Percentiles rank a stretch among this genome's conserved stretches.
Evolutionary conservation across 169 alveolate genomes (phyloP).

Genomic region (Ichthyophthirius multifiliis): DNA sequence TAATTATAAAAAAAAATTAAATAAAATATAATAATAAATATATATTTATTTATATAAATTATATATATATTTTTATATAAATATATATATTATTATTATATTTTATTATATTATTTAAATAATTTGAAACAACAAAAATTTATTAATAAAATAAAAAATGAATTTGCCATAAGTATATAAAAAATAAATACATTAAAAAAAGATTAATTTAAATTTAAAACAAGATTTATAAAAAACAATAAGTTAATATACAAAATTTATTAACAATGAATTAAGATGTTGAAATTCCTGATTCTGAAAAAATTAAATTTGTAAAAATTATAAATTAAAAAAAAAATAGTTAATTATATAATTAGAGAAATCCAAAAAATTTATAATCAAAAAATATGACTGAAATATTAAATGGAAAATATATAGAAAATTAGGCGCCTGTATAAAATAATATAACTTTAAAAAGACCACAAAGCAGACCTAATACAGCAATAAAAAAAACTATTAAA

Average conservation of each 20-base stretch:
- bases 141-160: too few relatives aligned
- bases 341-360: neutral
- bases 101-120: too few relatives aligned
- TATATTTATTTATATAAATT: too few relatives aligned
- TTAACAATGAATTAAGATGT: neutral
- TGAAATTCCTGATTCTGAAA: neutral
- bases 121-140: too few relatives aligned
- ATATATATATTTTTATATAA: too few relatives aligned
- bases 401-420: neutral
- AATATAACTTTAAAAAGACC: neutral
- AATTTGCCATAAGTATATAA: too few relatives aligned
- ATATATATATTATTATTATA: too few relatives aligned
- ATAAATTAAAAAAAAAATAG: neutral
- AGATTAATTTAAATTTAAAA: too few relatives aligned
- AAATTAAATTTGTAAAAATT: neutral
- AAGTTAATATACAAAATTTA: neutral
- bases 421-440: neutral
- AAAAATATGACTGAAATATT: slow-evolving; percentile 3
- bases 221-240: too few relatives aligned
- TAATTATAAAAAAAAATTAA: too few relatives aligned
- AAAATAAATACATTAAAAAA: too few relatives aligned
- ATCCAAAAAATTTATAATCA: neutral
- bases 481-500: neutral
- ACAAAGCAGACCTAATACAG: neutral
- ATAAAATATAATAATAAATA: too few relatives aligned